Percentiles rank a stretch among this genome's conserved stretches.
phyloP scores from a whole-genome alignment of 2,329 filamentous ascomycete species.

The Colletotrichum magnum region DNA sequence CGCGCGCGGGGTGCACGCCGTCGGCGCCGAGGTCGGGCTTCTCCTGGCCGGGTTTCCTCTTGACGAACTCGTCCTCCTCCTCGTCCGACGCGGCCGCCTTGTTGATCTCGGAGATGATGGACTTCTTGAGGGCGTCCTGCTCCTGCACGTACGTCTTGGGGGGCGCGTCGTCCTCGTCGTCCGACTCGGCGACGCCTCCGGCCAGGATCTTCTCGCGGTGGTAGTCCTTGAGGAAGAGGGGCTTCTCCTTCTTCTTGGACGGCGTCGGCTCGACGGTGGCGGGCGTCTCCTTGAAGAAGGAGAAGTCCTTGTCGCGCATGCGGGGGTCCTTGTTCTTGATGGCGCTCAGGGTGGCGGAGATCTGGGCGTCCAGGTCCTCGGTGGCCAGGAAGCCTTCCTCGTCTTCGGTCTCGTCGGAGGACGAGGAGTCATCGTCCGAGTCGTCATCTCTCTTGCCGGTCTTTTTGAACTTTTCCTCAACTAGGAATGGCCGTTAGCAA shows the following conservation, averaged over 20 bases:
- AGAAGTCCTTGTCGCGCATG: constrained; percentile 85
- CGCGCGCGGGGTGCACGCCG: constrained; percentile 71
- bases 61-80: constrained; percentile 77
- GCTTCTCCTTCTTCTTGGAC: constrained; percentile 79
- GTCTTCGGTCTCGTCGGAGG: constrained; percentile 87
- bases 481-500: constrained; percentile 55
- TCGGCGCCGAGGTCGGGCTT: constrained; percentile 48
- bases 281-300: constrained; percentile 76
- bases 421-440: constrained; percentile 72
- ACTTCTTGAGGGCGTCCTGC: constrained; percentile 85
- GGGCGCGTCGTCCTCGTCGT: constrained; percentile 67
- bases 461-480: constrained; percentile 87
- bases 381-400: constrained; percentile 91
- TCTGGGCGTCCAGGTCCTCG: constrained; percentile 86
- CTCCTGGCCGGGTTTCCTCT: constrained; percentile 73
- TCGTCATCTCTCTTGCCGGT: constrained; percentile 62
- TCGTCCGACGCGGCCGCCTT: constrained; percentile 69
- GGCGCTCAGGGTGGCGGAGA: constrained; percentile 87
- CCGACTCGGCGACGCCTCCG: constrained; percentile 73
- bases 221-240: constrained; percentile 89
- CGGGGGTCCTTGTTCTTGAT: constrained; percentile 92
- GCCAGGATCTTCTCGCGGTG: constrained; percentile 90
- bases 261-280: constrained; percentile 45
- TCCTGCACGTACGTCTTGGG: constrained; percentile 87
- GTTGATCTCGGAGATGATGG: constrained; percentile 86